Base-by-base conservation (phyloP, 163 green algal species). In the Trebouxiophyceae sp. region DNA sequence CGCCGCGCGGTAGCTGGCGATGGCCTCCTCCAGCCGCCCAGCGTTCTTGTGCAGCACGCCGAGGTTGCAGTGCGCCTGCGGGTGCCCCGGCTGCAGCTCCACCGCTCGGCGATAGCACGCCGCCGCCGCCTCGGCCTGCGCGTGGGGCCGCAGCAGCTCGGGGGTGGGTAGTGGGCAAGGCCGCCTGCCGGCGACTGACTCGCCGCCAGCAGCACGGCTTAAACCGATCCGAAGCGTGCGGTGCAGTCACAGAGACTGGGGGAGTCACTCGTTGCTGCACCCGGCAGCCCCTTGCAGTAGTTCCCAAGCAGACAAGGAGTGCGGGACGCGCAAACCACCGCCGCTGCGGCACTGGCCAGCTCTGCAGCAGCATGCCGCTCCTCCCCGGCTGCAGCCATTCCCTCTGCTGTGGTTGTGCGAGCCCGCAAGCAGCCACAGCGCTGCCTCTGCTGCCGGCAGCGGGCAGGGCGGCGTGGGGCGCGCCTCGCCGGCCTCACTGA, bases 31-130 rank as follows among this genome's bases (percentile, higher is more conserved):
- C 30, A 97, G 69, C 16, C 72, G 54, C 3, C 84, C 82, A 33
- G 80, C 69, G 62, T 91, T 71, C 68, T 89, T 87, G 60, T 83
- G 76, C 12, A 96, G 86, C 3, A 97, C 91, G 1, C 89, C 93
- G 74, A 96, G 73, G 78, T 98, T 98, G 88, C 93, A 97, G 57
- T 71, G 73, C 24, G 77, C 80, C 67, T 92, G 82, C 5, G 76
- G 73, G 55, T 91, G 86, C 6, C 67, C 26, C 3, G 88, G 84
- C 65, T 80, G 56, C 30, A 86, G 60, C 3, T 69, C 68, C 5
- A 93, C 69, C 7, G 86, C 83, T 8, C 57, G 67, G 23, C 70
- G 57, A 63, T 94, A 95, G 61, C 81, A 71, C 32, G 64, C 59
- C 16, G 89, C 47, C 1, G 88, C 85, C 33, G 73, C 59, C 0